A percentile compares a stretch with the other conserved stretches of the same genome.
Conservation (phyloP, 192 early-diverging fungal species). For the Entomortierella chlamydospora region DNA sequence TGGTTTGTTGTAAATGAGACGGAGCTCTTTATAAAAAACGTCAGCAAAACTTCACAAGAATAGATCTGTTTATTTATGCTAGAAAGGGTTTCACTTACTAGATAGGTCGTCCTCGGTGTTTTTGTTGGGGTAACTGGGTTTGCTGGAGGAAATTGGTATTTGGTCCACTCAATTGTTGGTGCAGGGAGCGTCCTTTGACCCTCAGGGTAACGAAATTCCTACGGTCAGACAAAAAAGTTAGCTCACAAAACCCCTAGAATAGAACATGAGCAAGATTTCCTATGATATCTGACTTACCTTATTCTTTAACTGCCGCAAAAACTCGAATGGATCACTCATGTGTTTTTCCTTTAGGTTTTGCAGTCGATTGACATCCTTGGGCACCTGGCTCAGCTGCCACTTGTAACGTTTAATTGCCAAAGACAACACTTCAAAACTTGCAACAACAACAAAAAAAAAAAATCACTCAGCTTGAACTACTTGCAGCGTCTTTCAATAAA, state of each 20-base stretch:
- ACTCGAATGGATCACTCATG: constrained; percentile 57
- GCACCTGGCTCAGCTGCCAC: constrained; percentile 59
- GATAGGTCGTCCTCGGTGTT: constrained; percentile 12
- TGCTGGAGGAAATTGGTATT: constrained; percentile 45
- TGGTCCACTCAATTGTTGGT: constrained; percentile 42
- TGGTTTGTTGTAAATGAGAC: background rate
- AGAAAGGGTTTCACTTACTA: constrained; percentile 8
- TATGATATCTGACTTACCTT: constrained; percentile 35
- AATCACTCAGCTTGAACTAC: background rate
- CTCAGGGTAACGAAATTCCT: constrained; percentile 50
- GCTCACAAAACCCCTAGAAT: background rate
- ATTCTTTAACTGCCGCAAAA: constrained; percentile 50
- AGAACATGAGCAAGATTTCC: too few relatives aligned
- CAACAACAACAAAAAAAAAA: background rate
- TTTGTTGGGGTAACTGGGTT: constrained; percentile 38
- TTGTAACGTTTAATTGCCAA: constrained; percentile 50
- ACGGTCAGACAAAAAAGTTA: background rate
- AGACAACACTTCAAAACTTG: constrained; percentile 31
- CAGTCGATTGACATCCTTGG: constrained; percentile 54
- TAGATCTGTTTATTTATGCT: too few relatives aligned
- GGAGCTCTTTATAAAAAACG: constrained; percentile 11
- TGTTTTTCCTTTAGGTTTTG: constrained; percentile 57
- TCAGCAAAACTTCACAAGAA: too few relatives aligned
- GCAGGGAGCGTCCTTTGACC: constrained; percentile 34
- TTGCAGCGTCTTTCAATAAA: background rate